These are phyloP conservation scores for Torulaspora gathmanii DNA, from an alignment of 805 yeast genomes.

Conservation along the genomic window DNA sequence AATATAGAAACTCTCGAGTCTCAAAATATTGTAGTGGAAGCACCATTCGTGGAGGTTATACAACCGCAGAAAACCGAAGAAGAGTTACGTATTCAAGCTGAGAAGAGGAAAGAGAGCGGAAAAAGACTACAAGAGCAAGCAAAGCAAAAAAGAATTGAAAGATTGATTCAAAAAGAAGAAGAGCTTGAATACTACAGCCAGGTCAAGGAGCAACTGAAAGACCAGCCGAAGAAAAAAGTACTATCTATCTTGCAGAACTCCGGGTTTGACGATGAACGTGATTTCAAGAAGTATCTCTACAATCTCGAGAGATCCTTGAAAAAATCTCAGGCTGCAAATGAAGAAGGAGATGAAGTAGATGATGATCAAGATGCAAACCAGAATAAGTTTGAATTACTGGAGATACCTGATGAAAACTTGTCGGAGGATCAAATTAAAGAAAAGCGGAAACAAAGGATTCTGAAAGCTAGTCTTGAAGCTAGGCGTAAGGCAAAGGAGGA, in stretches of 20 bases:
- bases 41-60: slow-evolving; percentile 64
- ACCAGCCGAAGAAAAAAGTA: slow-evolving; percentile 49
- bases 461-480: slow-evolving; percentile 87
- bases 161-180: slow-evolving; percentile 70
- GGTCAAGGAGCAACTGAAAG: slow-evolving; percentile 49
- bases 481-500: slow-evolving; percentile 76
- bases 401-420: slow-evolving; percentile 78
- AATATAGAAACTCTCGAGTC: slow-evolving; percentile 59
- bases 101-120: slow-evolving; percentile 79
- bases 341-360: slow-evolving; percentile 50
- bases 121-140: slow-evolving; percentile 90
- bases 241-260: slow-evolving; percentile 57
- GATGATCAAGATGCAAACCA: slow-evolving; percentile 47
- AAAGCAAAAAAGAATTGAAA: slow-evolving; percentile 74
- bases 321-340: slow-evolving; percentile 59
- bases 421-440: slow-evolving; percentile 77
- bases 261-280: slow-evolving; percentile 72
- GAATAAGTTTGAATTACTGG: slow-evolving; percentile 63
- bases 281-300: slow-evolving; percentile 59
- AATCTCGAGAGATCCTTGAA: slow-evolving; percentile 66
- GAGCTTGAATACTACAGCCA: slow-evolving; percentile 68
- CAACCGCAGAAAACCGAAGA: slow-evolving; percentile 76
- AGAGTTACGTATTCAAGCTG: slow-evolving; percentile 71
- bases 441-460: slow-evolving; percentile 74
- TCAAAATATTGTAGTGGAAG: slow-evolving; percentile 76